Percentiles rank a stretch among this genome's conserved stretches.
Evolutionary conservation across 441 rosid species (phyloP).

Genomic region (Lepidium campestre): DNA sequence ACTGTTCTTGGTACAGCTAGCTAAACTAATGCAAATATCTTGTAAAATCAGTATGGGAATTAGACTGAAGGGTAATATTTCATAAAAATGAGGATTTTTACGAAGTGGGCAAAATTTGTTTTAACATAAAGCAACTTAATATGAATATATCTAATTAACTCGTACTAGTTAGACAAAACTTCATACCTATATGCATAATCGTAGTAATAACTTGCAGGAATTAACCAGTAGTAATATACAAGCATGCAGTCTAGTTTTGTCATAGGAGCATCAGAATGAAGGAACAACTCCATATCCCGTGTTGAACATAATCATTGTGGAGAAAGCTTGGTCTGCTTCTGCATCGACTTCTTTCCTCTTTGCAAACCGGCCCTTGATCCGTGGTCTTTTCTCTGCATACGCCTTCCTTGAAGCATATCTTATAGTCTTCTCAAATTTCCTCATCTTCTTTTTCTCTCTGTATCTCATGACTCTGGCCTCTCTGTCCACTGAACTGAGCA

Average conservation of each 20-base stretch:
- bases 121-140: neutral
- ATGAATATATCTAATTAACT: neutral
- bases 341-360: conserved; percentile 56
- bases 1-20: neutral
- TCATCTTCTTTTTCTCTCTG: conserved; percentile 85
- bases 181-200: neutral
- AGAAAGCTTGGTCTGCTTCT: conserved; percentile 58
- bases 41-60: neutral
- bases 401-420: conserved; percentile 97
- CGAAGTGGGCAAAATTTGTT: neutral
- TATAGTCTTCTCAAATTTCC: conserved; percentile 92
- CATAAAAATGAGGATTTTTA: neutral
- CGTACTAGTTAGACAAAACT: conserved; percentile 5
- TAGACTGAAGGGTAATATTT: neutral
- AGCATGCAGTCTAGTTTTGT: conserved; percentile 28
- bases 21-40: neutral
- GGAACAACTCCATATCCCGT: conserved; percentile 64
- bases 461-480: conserved; percentile 89
- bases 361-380: conserved; percentile 93
- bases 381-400: conserved; percentile 87
- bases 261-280: conserved; percentile 36
- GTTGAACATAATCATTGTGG: conserved; percentile 41
- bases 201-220: neutral
- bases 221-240: neutral
- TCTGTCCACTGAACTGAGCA: conserved; percentile 64